Base-by-base conservation (phyloP, 139 green algal species). In the Micractinium conductrix region DNA sequence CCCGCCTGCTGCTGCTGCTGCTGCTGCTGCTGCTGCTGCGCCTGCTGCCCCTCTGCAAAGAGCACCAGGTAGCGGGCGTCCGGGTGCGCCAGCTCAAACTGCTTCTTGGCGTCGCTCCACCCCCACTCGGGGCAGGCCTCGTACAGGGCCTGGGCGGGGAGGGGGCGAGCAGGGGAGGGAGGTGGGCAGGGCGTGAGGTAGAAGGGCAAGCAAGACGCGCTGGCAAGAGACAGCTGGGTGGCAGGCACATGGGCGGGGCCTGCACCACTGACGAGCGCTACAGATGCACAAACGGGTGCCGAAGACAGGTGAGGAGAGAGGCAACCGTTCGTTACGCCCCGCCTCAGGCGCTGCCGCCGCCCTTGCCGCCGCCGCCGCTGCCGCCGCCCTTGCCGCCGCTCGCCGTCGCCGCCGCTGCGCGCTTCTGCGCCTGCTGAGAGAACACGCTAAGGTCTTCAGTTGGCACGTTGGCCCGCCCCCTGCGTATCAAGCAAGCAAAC, bases 61-160 rank as follows among this genome's bases (percentile, higher is more conserved):
- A 72, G 85, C 33, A 92, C 62, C 9, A 93, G 68, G 80, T 85
- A 91, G 38, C 89, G 76, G 4, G 89, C 89, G 14, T 80, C 58
- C 28, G 63, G 33, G 35, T 91, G 35, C n/a, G 74, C n/a, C 37
- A 92, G 80, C 75, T 92, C 85, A 40, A 68, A 53, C 2, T 55
- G 67, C 87, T 92, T 92, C 30, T 79, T 79, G 2, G 40, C 48
- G 22, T 85, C 50, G 60, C 79, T 84, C 89, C 89, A 93, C 37
- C 88, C 89, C 85, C 89, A 92, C 1, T 67, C 86, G 1, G 81
- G 81, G 80, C 86, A 89, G n/a, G 44, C 55, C 21, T 87, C 71
- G 40, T 89, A 90, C 60, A 87, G 65, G 3, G 68, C 33, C 58
- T 87, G 50, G 53, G 37, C 74, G 50, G n/a, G n/a, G n/a, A n/a